These are phyloP conservation scores for Tetracentron sinense DNA, from an alignment of 164 flowering plant genomes.

Conservation along the genomic window DNA sequence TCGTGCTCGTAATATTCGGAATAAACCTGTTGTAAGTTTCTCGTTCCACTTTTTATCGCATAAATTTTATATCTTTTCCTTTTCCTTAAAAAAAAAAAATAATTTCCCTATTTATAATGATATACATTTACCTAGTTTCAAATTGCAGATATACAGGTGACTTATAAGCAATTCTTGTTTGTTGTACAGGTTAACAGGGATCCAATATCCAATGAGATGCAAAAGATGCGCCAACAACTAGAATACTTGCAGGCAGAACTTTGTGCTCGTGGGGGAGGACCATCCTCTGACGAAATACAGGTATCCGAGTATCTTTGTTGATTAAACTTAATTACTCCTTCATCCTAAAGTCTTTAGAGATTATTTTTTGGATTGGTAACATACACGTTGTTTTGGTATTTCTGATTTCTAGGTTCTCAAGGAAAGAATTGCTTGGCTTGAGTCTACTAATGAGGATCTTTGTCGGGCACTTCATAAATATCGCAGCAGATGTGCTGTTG, in stretches of 20 bases:
- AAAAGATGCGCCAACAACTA: slow-evolving; percentile 91
- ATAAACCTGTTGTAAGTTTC: slow-evolving; percentile 89
- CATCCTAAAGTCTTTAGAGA: background rate
- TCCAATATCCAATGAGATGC: slow-evolving; percentile 86
- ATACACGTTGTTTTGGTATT: background rate
- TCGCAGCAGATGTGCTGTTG: slow-evolving; percentile 48
- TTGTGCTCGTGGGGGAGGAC: slow-evolving; percentile 76
- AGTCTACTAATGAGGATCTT: slow-evolving; percentile 83
- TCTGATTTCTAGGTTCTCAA: slow-evolving; percentile 55
- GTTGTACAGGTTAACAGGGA: slow-evolving; percentile 80
- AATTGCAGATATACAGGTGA: slow-evolving; percentile 22
- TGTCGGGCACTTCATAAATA: slow-evolving; percentile 73
- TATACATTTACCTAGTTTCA: no score
- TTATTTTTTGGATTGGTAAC: no score
- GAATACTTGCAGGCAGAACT: slow-evolving; percentile 94
- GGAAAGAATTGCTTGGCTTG: slow-evolving; percentile 92
- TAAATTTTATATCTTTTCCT: background rate
- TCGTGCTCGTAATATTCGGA: slow-evolving; percentile 97
- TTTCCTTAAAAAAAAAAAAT: no score
- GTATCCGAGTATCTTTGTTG: slow-evolving; percentile 28
- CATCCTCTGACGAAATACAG: slow-evolving; percentile 81
- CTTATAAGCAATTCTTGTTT: slow-evolving; percentile 1
- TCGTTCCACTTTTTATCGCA: background rate
- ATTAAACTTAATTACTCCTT: background rate
- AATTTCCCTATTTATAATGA: no score